These are phyloP conservation scores for Monocercomonoides exilis DNA, from an alignment of 78 protist species.

Conservation along the genomic window DNA sequence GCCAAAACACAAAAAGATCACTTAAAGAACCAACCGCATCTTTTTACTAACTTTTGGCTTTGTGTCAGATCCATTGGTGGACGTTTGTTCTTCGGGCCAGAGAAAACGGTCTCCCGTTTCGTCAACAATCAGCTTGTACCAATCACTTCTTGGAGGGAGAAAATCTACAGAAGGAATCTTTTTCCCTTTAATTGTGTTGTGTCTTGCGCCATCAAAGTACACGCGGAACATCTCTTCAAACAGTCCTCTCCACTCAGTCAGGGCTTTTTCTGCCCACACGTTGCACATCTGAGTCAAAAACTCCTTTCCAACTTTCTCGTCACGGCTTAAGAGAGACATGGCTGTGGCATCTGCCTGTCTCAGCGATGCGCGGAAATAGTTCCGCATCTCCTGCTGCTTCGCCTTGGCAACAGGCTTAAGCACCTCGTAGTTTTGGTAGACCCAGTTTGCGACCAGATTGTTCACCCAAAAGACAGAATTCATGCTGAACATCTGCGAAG, in stretches of 20 bases:
- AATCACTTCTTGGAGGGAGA: neutral
- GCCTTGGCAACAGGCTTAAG: neutral
- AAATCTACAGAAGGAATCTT: neutral
- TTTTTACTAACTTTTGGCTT: too few species aligned
- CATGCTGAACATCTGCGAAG: neutral
- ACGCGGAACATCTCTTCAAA: neutral
- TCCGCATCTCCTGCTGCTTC: neutral
- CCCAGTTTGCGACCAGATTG: neutral
- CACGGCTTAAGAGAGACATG: neutral
- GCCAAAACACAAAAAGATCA: too few species aligned
- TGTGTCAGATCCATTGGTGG: too few species aligned
- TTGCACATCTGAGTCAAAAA: neutral
- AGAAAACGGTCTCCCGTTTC: neutral
- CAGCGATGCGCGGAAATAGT: neutral
- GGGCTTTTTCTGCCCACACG: neutral
- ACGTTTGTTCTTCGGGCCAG: neutral
- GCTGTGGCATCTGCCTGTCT: neutral
- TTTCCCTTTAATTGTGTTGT: neutral
- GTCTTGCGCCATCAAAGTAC: neutral
- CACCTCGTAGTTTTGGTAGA: neutral
- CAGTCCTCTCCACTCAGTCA: neutral
- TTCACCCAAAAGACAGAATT: neutral
- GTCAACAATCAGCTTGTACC: neutral
- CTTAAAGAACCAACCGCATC: too few species aligned
- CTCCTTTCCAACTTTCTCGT: neutral